phyloP scores from a whole-genome alignment of 177 flowering plant species.

The Tripterygium wilfordii region DNA sequence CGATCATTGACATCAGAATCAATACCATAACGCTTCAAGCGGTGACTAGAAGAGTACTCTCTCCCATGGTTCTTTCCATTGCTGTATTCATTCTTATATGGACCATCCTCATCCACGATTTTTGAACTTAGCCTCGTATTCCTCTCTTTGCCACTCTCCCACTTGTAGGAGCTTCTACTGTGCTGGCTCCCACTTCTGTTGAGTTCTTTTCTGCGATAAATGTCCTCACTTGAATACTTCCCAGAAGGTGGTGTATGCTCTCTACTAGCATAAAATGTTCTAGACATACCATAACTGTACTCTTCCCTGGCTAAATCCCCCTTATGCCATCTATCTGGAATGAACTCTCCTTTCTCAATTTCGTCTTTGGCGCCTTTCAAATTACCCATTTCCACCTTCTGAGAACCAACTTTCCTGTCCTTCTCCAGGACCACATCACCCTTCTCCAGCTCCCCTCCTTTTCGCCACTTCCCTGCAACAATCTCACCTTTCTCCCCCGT shows the following conservation, averaged over 20 bases:
- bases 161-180: constrained; percentile 37
- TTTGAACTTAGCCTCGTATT: constrained; percentile 47
- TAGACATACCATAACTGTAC: constrained; percentile 20
- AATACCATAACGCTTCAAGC: constrained; percentile 55
- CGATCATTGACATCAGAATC: constrained; percentile 57
- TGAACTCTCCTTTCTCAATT: constrained; percentile 48
- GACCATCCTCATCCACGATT: constrained; percentile 43
- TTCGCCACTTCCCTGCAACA: constrained; percentile 25
- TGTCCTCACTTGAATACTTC: constrained; percentile 39
- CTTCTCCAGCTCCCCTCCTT: too few species aligned
- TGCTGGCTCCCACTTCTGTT: constrained; percentile 50
- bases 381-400: too few species aligned
- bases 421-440: too few species aligned
- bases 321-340: constrained; percentile 48
- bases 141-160: constrained; percentile 54
- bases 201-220: constrained; percentile 35
- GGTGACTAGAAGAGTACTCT: constrained; percentile 38
- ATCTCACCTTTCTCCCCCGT: constrained; percentile 16
- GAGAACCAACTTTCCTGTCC: too few species aligned
- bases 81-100: constrained; percentile 32
- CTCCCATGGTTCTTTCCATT: constrained; percentile 48
- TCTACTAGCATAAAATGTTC: constrained; percentile 26
- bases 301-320: too few species aligned
- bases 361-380: constrained; percentile 29
- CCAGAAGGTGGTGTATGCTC: constrained; percentile 46